Percentiles rank a stretch among this genome's conserved stretches.
These are phyloP conservation scores for Calonectria henricotiae DNA, from an alignment of 2,329 filamentous ascomycete species.

Conservation along the genomic window DNA sequence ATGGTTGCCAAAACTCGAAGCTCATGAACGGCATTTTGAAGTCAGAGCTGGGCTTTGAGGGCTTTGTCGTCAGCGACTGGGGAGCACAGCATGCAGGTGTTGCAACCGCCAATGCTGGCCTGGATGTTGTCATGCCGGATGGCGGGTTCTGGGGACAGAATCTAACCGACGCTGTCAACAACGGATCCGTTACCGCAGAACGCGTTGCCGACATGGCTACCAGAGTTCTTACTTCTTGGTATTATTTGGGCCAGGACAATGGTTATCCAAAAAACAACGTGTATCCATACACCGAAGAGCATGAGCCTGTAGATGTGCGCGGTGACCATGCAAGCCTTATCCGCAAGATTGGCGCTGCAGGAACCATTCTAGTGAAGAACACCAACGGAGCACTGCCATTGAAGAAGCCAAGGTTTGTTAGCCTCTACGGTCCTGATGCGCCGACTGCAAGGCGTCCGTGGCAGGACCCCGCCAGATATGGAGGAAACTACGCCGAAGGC, in stretches of 20 bases:
- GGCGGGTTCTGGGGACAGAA: conserved; percentile 55
- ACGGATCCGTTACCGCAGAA: conserved; percentile 1
- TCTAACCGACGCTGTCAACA: conserved; percentile 13
- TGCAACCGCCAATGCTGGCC: conserved; percentile 77
- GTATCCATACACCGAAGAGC: conserved; percentile 1
- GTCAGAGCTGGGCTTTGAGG: conserved; percentile 85
- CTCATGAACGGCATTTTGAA: conserved; percentile 84
- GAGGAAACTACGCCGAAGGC: conserved; percentile 68
- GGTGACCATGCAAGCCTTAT: conserved; percentile 81
- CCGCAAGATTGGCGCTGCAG: conserved; percentile 83
- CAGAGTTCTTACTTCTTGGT: conserved; percentile 16
- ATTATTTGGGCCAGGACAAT: conserved; percentile 15
- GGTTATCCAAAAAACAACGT: conserved; percentile 9
- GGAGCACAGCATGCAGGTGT: conserved; percentile 81
- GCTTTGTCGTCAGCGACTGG: conserved; percentile 87
- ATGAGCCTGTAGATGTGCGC: conserved; percentile 78
- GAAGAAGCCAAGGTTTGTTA: conserved; percentile 82
- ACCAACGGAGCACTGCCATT: conserved; percentile 79
- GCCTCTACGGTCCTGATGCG: conserved; percentile 90
- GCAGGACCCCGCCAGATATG: conserved; percentile 84
- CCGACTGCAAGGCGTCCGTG: conserved; percentile 73
- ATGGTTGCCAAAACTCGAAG: conserved; percentile 85
- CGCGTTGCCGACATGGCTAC: conserved; percentile 8
- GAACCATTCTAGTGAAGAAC: conserved; percentile 95
- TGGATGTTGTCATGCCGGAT: conserved; percentile 91